These are phyloP conservation scores for Dothideomycetes sp. DNA, from an alignment of 2,329 filamentous ascomycete species.

Conservation along the genomic window DNA sequence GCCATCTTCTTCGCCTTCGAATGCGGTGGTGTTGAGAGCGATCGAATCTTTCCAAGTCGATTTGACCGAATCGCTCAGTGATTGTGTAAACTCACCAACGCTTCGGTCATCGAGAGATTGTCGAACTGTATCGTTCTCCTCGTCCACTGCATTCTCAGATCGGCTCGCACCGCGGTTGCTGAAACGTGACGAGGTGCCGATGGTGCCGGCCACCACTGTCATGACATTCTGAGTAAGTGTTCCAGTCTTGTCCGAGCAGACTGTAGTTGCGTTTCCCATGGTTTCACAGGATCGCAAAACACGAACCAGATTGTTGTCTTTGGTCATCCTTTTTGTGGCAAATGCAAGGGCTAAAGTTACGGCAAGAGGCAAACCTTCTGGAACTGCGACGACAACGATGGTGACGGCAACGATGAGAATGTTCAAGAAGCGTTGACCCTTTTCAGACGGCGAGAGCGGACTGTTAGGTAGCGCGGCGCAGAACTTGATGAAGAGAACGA, in stretches of 20 bases:
- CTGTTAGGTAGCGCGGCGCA: slow-evolving; percentile 53
- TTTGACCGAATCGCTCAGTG: slow-evolving; percentile 42
- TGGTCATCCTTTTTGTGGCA: slow-evolving; percentile 56
- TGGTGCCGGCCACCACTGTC: slow-evolving; percentile 62
- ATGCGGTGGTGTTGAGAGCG: slow-evolving; percentile 58
- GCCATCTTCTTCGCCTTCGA: slow-evolving; percentile 53
- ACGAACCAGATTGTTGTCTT: slow-evolving; percentile 61
- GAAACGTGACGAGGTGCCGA: slow-evolving; percentile 50
- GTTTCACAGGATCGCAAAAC: slow-evolving; percentile 58
- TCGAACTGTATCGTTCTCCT: slow-evolving; percentile 20
- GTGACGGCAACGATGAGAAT: slow-evolving; percentile 56
- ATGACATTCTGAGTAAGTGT: slow-evolving; percentile 66
- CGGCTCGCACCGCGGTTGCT: slow-evolving; percentile 21
- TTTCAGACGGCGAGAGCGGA: slow-evolving; percentile 49
- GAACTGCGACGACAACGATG: slow-evolving; percentile 58
- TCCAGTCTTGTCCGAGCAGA: slow-evolving; percentile 73
- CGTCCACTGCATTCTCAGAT: slow-evolving; percentile 11
- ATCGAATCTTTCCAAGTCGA: slow-evolving; percentile 52
- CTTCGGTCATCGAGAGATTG: slow-evolving; percentile 36
- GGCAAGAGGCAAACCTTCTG: slow-evolving; percentile 54
- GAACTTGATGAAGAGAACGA: slow-evolving; percentile 79
- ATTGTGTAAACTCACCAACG: slow-evolving; percentile 42
- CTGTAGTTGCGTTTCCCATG: slow-evolving; percentile 62
- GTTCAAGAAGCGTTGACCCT: slow-evolving; percentile 60
- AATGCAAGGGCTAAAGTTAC: slow-evolving; percentile 59